Percentiles rank a stretch among this genome's conserved stretches.
These are phyloP conservation scores for Ballota nigra DNA, from an alignment of 257 asterid genomes.

Conservation along the genomic window DNA sequence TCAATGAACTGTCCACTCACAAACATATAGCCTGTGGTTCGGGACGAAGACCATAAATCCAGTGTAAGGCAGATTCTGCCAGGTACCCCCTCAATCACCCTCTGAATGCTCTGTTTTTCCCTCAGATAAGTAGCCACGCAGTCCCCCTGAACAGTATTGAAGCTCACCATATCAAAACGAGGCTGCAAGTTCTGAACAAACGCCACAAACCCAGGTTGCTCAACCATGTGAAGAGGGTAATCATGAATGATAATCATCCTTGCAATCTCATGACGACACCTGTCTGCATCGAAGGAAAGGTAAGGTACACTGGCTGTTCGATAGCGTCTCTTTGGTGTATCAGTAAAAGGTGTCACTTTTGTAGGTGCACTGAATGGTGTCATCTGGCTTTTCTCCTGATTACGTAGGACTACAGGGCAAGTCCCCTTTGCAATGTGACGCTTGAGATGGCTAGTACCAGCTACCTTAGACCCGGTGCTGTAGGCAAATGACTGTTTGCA, in stretches of 20 bases:
- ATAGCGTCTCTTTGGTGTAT: conserved; percentile 71
- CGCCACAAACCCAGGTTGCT: conserved; percentile 88
- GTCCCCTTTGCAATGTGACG: conserved; percentile 95
- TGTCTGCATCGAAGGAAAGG: conserved; percentile 71
- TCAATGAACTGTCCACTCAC: conserved; percentile 83
- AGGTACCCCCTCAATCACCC: conserved; percentile 71
- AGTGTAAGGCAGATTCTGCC: conserved; percentile 84
- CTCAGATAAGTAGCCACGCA: conserved; percentile 80
- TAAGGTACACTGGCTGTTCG: conserved; percentile 57
- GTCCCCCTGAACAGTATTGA: conserved; percentile 89
- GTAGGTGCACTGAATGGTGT: conserved; percentile 74
- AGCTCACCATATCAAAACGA: conserved; percentile 91
- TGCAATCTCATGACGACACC: conserved; percentile 83
- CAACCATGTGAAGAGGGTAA: conserved; percentile 94
- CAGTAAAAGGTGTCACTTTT: conserved; percentile 46
- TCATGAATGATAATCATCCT: conserved; percentile 95
- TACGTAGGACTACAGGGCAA: conserved; percentile 75
- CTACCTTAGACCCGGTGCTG: conserved; percentile 93
- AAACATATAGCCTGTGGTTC: conserved; percentile 63
- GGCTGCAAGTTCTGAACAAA: conserved; percentile 90
- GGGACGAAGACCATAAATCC: conserved; percentile 80
- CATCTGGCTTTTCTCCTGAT: conserved; percentile 51
- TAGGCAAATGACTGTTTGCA: conserved; percentile 99
- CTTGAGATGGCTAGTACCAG: conserved; percentile 97
- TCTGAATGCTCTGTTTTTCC: conserved; percentile 74